phyloP scores from a whole-genome alignment of 805 yeast genomes.

The Cyberlindnera lachancei region DNA sequence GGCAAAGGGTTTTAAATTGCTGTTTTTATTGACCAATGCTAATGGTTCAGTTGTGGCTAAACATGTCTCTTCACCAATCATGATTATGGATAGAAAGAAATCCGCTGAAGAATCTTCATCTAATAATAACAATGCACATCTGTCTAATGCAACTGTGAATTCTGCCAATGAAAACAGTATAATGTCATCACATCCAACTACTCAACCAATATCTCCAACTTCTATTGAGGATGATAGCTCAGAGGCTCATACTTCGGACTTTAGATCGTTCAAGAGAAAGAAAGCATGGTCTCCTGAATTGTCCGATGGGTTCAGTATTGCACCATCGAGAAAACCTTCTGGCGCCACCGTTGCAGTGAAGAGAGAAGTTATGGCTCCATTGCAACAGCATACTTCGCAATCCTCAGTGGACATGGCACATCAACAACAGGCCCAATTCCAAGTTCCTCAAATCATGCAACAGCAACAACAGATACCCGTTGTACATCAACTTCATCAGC shows the following conservation, averaged over 20 bases:
- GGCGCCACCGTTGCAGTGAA: too few relatives aligned
- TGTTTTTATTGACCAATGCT: slow-evolving; percentile 59
- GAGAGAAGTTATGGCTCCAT: slow-evolving; percentile 27
- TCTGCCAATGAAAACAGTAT: slow-evolving; percentile 11
- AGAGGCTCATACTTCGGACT: slow-evolving; percentile 36
- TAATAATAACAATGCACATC: slow-evolving; percentile 5
- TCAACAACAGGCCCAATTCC: slow-evolving; percentile 32
- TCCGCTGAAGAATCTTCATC: slow-evolving; percentile 11
- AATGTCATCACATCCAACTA: slow-evolving; percentile 1
- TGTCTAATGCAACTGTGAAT: slow-evolving; percentile 14
- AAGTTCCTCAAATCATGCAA: slow-evolving; percentile 6
- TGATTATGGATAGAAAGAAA: slow-evolving; percentile 91
- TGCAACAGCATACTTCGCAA: not conserved
- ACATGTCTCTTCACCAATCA: slow-evolving; percentile 62
- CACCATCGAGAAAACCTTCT: slow-evolving; percentile 28
- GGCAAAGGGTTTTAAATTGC: slow-evolving; percentile 70
- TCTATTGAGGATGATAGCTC: slow-evolving; percentile 55
- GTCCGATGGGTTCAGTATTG: slow-evolving; percentile 31
- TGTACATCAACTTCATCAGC: slow-evolving; percentile 4
- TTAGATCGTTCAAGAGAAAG: slow-evolving; percentile 41
- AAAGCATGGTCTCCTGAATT: slow-evolving; percentile 31
- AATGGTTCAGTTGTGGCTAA: slow-evolving; percentile 62
- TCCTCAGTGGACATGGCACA: slow-evolving; percentile 1
- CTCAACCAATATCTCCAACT: slow-evolving; percentile 47
- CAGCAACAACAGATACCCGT: not conserved